Base-by-base conservation (phyloP, 768 basidiomycete species). In the Pleurotus salmoneostramineus region DNA sequence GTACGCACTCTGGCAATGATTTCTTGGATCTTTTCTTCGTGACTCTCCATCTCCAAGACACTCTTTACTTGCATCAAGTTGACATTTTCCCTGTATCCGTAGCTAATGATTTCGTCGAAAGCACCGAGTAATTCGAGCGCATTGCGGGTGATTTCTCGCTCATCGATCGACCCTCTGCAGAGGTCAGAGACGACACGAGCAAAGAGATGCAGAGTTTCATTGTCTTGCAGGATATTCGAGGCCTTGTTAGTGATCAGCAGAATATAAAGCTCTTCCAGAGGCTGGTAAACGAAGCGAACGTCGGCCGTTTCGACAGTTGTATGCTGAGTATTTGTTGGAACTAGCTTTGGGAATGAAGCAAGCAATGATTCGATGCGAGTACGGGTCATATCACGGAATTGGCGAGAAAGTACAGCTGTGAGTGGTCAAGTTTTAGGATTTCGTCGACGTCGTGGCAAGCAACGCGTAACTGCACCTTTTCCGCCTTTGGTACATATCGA, bases 171-270 rank as follows among this genome's bases (percentile, higher is more conserved):
- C 58, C 80, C 87, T 63, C 92, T 81, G 70, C 93, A 95, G 72
- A 95, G 73, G 71, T 96, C 94, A 2, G 94, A 94, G 11, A 97
- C 94, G 48, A 97, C 89, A 35, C 96, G 88, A 0, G 95, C 89
- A 65, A 97, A 89, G 37, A 99, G 88, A 64, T 95, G 93, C 0
- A 99, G 80, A 0, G 96, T 99, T 58, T 97, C 91, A 62, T 98
- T 96, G 71, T 98, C 97, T 76, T 97, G 97, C 40, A 99, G 77
- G 66, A 98, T 98, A 68, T 99, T 99, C n/a, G 92, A 94, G 6
- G 93, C 92, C 72, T 97, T 98, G 77, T 98, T 98, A 56, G 96
- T 98, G 74, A 98, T 95, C 62, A 98, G 82, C 63, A 98, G 81
- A 60, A 98, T 96, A 74, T 98, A 98, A 27, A 98, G 85, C 70